Percentiles rank a stretch among this genome's conserved stretches.
These are phyloP conservation scores for Annulohypoxylon truncatum DNA, from an alignment of 2,329 filamentous ascomycete genomes.

Conservation along the genomic window DNA sequence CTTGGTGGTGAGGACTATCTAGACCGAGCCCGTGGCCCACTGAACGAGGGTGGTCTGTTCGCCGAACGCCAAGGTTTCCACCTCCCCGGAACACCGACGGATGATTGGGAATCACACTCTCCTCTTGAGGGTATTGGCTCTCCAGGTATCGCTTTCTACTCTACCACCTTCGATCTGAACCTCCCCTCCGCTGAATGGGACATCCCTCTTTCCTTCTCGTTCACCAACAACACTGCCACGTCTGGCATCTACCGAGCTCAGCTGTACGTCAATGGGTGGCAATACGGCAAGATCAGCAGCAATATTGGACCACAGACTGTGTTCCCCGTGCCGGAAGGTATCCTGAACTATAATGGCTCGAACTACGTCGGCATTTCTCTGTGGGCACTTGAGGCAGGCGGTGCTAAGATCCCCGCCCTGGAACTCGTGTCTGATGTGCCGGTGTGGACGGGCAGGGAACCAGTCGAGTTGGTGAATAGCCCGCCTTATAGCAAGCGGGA, in stretches of 20 bases:
- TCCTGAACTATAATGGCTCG: conserved; percentile 75
- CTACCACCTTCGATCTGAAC: conserved; percentile 65
- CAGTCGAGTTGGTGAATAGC: conserved; percentile 32
- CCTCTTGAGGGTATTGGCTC: conserved; percentile 55
- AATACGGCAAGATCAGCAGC: conserved; percentile 70
- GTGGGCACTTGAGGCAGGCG: conserved; percentile 71
- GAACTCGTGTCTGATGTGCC: conserved; percentile 56
- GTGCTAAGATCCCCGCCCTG: conserved; percentile 63
- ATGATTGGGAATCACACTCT: conserved; percentile 54
- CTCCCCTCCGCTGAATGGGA: conserved; percentile 66
- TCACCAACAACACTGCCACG: conserved; percentile 58
- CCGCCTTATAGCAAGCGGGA: conserved; percentile 28
- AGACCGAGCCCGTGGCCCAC: conserved; percentile 69
- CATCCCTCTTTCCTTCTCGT: conserved; percentile 70
- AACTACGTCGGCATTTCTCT: conserved; percentile 78
- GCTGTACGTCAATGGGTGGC: conserved; percentile 80
- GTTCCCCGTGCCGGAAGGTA: conserved; percentile 79
- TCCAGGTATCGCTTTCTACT: conserved; percentile 70
- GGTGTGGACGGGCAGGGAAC: conserved; percentile 44
- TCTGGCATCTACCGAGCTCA: conserved; percentile 65
- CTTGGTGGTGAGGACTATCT: conserved; percentile 72
- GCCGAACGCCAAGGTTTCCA: conserved; percentile 73
- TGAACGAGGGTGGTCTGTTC: conserved; percentile 75
- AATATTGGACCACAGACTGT: conserved; percentile 78
- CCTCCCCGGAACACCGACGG: conserved; percentile 63